Conservation (phyloP, 306 rosid genomes). For the Sesbania bispinosa region DNA sequence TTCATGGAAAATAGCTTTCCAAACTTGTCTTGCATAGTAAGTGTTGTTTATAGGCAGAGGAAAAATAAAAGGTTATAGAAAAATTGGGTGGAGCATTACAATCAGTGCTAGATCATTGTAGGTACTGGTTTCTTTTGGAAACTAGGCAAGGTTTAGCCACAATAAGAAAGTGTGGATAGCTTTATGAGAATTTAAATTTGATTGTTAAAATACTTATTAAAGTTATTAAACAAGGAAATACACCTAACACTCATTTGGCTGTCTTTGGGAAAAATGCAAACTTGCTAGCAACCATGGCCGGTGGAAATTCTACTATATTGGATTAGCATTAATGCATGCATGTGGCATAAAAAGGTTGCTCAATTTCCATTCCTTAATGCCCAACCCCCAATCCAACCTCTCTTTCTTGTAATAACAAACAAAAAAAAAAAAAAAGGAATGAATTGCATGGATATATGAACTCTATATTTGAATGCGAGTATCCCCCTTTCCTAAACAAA, state of each 20-base stretch:
- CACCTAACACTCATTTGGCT: not conserved
- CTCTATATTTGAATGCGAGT: not conserved
- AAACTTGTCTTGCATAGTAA: conserved; percentile 22
- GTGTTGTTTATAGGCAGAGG: conserved; percentile 12
- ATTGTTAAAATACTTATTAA: not conserved
- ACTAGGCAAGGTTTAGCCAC: conserved; percentile 15
- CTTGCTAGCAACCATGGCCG: not conserved
- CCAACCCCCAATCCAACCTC: conserved; percentile 19
- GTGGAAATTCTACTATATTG: conserved; percentile 7
- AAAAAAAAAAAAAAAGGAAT: not conserved
- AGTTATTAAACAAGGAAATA: conserved; percentile 5
- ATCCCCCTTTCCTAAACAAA: not conserved
- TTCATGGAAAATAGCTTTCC: conserved; percentile 18
- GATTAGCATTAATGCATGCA: conserved; percentile 17
- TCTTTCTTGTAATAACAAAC: not conserved
- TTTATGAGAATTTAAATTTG: not conserved
- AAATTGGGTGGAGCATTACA: conserved; percentile 42
- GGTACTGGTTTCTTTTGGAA: conserved; percentile 21
- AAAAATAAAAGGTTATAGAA: not conserved
- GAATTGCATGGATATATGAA: not conserved
- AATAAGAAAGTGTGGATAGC: conserved; percentile 3
- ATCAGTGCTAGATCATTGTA: conserved; percentile 26
- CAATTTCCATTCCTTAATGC: conserved; percentile 8
- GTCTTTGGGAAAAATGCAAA: not conserved
- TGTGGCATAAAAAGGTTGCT: conserved; percentile 6